Evolutionary conservation across 2,329 filamentous ascomycete genomes (phyloP).

Genomic region (Emericellopsis atlantica): DNA sequence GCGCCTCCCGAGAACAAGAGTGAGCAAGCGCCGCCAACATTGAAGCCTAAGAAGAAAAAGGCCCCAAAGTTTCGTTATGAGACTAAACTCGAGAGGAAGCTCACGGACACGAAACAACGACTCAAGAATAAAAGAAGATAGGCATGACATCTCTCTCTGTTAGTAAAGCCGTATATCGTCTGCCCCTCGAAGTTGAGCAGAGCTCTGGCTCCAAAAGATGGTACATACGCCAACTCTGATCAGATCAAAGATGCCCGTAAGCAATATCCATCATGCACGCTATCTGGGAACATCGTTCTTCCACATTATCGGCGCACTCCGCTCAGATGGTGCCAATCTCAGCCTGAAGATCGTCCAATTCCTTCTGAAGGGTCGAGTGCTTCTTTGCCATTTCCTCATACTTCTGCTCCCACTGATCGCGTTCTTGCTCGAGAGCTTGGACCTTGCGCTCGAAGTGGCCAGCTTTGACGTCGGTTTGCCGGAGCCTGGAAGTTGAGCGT

Average conservation of each 20-base stretch:
- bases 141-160: conserved; percentile 2
- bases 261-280: too few relatives aligned
- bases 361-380: conserved; percentile 71
- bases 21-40: conserved; percentile 12
- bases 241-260: too few relatives aligned
- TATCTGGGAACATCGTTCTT: neutral
- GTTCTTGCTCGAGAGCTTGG: conserved; percentile 82
- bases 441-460: conserved; percentile 99
- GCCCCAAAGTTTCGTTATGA: conserved; percentile 64
- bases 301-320: too few relatives aligned
- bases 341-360: conserved; percentile 77
- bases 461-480: conserved; percentile 97
- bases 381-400: conserved; percentile 97
- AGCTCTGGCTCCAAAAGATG: too few relatives aligned
- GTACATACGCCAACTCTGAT: too few relatives aligned
- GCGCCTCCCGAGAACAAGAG: conserved; percentile 9
- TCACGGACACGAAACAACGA: conserved; percentile 58
- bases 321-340: conserved; percentile 85
- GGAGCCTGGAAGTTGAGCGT: conserved; percentile 51
- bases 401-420: conserved; percentile 92
- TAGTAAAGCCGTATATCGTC: too few relatives aligned
- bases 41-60: conserved; percentile 76
- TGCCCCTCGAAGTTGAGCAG: too few relatives aligned
- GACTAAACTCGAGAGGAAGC: conserved; percentile 70
- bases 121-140: conserved; percentile 38